These are phyloP conservation scores for Solanum corneliomulleri DNA, from an alignment of 257 asterid species.

Conservation along the genomic window DNA sequence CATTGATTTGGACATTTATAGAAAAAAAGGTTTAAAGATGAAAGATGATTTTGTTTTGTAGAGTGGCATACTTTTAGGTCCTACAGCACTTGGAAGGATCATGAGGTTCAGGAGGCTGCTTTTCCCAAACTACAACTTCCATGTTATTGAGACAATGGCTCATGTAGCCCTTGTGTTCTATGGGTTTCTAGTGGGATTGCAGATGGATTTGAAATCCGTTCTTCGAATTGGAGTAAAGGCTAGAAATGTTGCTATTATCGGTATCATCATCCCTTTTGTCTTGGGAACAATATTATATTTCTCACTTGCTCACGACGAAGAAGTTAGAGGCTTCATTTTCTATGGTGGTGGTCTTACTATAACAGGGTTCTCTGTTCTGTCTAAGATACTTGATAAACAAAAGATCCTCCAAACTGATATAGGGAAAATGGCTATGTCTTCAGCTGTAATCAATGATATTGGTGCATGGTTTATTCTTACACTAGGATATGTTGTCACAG, in stretches of 20 bases:
- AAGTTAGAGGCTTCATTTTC: slow-evolving; percentile 41
- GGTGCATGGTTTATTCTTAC: slow-evolving; percentile 59
- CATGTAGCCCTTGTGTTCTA: slow-evolving; percentile 54
- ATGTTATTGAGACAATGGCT: slow-evolving; percentile 73
- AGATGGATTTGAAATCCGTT: slow-evolving; percentile 49
- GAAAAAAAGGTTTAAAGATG: not conserved
- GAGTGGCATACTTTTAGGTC: slow-evolving; percentile 81
- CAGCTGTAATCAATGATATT: slow-evolving; percentile 46
- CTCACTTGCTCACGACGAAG: not conserved
- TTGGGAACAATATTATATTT: slow-evolving; percentile 38
- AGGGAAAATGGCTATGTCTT: slow-evolving; percentile 53
- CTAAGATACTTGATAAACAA: slow-evolving; percentile 47
- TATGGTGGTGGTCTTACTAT: slow-evolving; percentile 66
- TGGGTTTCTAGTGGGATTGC: slow-evolving; percentile 70
- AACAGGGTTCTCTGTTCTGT: slow-evolving; percentile 54
- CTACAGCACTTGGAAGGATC: slow-evolving; percentile 53
- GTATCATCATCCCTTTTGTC: slow-evolving; percentile 45
- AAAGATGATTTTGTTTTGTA: slow-evolving; percentile 4
- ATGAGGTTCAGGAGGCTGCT: slow-evolving; percentile 11
- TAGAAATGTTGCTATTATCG: slow-evolving; percentile 38
- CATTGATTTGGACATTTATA: not conserved
- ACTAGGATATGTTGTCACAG: slow-evolving; percentile 27
- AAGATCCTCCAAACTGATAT: slow-evolving; percentile 59
- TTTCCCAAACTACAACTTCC: slow-evolving; percentile 57
- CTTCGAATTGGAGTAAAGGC: slow-evolving; percentile 46